These are phyloP conservation scores for Platanthera zijinensis DNA, from an alignment of 106 monocot genomes.

Conservation along the genomic window DNA sequence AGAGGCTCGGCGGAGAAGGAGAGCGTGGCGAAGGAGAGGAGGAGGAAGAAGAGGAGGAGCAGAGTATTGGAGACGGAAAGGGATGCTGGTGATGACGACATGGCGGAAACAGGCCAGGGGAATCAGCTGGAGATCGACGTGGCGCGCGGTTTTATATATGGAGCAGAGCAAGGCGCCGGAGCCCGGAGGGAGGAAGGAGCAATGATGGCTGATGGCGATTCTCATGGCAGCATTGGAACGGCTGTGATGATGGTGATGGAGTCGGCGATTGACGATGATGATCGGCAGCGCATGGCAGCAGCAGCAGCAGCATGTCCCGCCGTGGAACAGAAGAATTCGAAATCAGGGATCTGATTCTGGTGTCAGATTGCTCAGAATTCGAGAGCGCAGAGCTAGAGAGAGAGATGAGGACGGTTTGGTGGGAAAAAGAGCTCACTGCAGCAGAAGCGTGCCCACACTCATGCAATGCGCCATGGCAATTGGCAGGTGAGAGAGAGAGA, in stretches of 20 bases:
- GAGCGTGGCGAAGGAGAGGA: conserved; percentile 6
- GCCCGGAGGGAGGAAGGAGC: neutral
- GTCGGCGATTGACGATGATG: neutral
- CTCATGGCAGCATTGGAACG: conserved; percentile 4
- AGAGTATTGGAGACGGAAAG: neutral
- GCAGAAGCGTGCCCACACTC: conserved; percentile 12
- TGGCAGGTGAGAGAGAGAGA: neutral
- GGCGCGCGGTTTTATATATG: conserved; percentile 3
- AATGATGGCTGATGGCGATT: conserved; percentile 15
- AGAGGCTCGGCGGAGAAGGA: conserved; percentile 47
- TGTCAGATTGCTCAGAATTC: conserved; percentile 21
- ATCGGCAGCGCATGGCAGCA: conserved; percentile 3
- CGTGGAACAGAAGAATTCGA: conserved; percentile 10
- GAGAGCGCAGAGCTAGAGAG: neutral
- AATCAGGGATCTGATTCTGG: conserved; percentile 25
- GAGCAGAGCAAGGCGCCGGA: neutral
- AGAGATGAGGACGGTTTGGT: neutral
- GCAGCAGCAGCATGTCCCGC: conserved; percentile 11
- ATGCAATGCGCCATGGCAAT: neutral
- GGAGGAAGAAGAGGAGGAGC: conserved; percentile 19
- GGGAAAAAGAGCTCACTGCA: neutral
- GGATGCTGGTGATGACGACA: conserved; percentile 16
- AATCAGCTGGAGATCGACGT: neutral
- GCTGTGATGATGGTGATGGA: conserved; percentile 11
- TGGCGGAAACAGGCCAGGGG: conserved; percentile 2